Evolutionary conservation across 2,329 filamentous ascomycete genomes (phyloP), one percentile per base, ranked within the genome.

Genomic region (Aspergillus latus): DNA sequence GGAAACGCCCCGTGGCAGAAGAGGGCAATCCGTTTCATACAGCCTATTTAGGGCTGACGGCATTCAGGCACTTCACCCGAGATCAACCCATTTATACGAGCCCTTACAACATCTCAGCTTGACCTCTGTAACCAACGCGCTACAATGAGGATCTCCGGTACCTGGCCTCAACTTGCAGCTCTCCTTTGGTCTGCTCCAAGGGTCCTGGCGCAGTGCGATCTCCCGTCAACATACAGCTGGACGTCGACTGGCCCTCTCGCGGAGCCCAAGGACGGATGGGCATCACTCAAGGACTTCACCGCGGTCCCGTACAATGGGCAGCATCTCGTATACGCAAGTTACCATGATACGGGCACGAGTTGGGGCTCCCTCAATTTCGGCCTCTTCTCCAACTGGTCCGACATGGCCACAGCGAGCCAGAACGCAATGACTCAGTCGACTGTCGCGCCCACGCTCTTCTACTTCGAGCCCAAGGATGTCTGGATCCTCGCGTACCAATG

Each of bases 401-500:
- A 79, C 21, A 80, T 87, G 76, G 71, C 67, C 16, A 72, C 77
- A 0, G 82, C 78, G 0, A 71, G 65, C 58, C 84, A 88, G 71
- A 87, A 74, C 59, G 59, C 56, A 1, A 84, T 84, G 80, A 73
- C 34, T 44, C 45, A 56, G 3, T 62, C 58, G 5, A 70, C 82
- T 8, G 83, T 86, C 21, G 85, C 85, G 0, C 85, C 85, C 1
- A 84, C 83, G 0, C 72, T 88, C 47, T 86, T 88, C 74, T 83
- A 80, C 75, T 88, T 87, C 63, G 62, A 66, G 4, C 85, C 85
- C 0, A 87, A 86, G 73, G 76, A 72, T 61, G 70, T 82, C 60
- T 88, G 85, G 85, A 73, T 87, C n/a, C 77, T 88, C 0, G 82
- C 83, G n/a, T 82, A 86, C 65, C 84, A 88, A 68, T 87, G 84